Percentiles rank a stretch among this genome's conserved stretches.
Evolutionary conservation across 192 early-diverging fungal species (phyloP).

Genomic region (Coemansia sp.): DNA sequence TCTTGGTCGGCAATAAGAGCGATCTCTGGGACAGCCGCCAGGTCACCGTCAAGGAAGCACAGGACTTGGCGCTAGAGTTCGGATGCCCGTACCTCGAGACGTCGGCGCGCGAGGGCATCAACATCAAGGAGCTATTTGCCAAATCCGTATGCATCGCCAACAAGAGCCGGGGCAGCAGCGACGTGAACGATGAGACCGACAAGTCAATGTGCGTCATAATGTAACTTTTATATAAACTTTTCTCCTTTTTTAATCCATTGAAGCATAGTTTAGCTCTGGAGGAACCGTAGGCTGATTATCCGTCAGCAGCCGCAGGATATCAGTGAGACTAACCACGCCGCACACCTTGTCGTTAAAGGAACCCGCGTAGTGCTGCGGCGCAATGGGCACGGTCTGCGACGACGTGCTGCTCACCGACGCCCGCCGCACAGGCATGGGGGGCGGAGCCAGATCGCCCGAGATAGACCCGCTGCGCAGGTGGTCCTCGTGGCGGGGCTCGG

Average conservation of each 20-base stretch:
- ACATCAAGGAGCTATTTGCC: conserved; percentile 65
- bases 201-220: conserved; percentile 45
- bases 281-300: conserved; percentile 15
- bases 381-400: conserved; percentile 38
- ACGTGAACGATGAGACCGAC: background rate
- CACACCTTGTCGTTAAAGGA: conserved; percentile 41
- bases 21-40: conserved; percentile 76
- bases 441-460: background rate
- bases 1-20: conserved; percentile 92
- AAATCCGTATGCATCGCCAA: conserved; percentile 37
- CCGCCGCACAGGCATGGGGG: conserved; percentile 9
- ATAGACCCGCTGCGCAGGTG: background rate
- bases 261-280: conserved; percentile 42
- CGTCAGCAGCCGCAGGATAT: conserved; percentile 67
- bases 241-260: conserved; percentile 43
- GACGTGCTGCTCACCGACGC: conserved; percentile 42
- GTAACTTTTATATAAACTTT: conserved; percentile 16
- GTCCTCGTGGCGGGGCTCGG: conserved; percentile 10
- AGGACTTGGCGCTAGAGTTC: conserved; percentile 78
- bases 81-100: conserved; percentile 86
- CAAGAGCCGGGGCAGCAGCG: conserved; percentile 18
- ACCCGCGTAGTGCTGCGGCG: conserved; percentile 23
- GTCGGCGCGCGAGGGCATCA: conserved; percentile 89
- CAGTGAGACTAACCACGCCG: conserved; percentile 79
- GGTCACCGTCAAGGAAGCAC: conserved; percentile 74